phyloP scores from a whole-genome alignment of 176 grass and related monocot species.

The Eragrostis nindensis region DNA sequence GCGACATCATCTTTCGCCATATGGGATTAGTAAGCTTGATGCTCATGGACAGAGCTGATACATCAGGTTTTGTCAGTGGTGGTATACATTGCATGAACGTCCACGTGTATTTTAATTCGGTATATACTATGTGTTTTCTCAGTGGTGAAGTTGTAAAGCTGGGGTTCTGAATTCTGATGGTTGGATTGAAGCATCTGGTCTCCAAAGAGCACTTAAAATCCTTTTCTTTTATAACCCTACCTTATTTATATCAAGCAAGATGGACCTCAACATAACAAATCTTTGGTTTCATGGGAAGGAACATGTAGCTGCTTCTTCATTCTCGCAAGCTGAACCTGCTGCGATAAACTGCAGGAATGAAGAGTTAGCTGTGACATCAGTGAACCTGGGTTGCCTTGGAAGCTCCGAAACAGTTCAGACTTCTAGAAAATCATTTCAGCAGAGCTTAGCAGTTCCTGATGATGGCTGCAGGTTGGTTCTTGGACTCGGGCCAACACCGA shows the following conservation, averaged over 20 bases:
- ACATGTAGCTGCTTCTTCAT: constrained; percentile 30
- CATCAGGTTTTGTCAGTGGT: constrained; percentile 89
- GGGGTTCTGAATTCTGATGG: constrained; percentile 38
- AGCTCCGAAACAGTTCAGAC: constrained; percentile 33
- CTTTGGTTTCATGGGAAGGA: constrained; percentile 54
- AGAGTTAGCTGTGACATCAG: constrained; percentile 32
- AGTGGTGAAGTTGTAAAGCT: constrained; percentile 56
- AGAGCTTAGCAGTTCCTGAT: constrained; percentile 53
- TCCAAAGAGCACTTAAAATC: not conserved
- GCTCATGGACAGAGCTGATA: constrained; percentile 89
- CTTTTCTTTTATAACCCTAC: constrained; percentile 35
- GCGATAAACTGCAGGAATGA: constrained; percentile 53
- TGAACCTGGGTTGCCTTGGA: constrained; percentile 42
- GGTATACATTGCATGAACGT: constrained; percentile 56
- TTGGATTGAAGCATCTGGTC: constrained; percentile 34
- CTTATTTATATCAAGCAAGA: constrained; percentile 45
- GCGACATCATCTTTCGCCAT: constrained; percentile 8
- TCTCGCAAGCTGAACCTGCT: constrained; percentile 44
- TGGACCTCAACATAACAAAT: constrained; percentile 76
- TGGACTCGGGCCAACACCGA: constrained; percentile 79
- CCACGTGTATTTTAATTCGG: constrained; percentile 79
- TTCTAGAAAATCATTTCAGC: constrained; percentile 43
- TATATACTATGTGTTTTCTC: constrained; percentile 63
- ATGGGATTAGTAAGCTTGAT: constrained; percentile 26
- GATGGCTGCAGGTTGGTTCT: constrained; percentile 78